Evolutionary conservation across 805 yeast species (phyloP).

Genomic region (Torulaspora indica): DNA sequence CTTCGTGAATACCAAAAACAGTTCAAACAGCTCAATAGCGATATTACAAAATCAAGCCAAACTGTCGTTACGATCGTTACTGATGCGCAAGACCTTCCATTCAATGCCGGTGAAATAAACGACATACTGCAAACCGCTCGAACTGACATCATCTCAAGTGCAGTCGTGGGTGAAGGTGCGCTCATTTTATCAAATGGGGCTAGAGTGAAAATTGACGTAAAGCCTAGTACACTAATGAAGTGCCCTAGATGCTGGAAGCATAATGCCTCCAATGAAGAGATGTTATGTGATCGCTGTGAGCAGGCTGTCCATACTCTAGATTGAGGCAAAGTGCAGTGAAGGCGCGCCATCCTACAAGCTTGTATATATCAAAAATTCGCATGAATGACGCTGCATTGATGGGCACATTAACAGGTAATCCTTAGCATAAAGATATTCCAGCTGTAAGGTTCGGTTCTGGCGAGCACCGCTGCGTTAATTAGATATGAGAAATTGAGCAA

Average conservation of each 20-base stretch:
- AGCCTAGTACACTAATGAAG: conserved; percentile 43
- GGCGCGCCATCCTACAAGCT: background rate
- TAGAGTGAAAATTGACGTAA: conserved; percentile 38
- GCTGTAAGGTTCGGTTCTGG: too few relatives aligned
- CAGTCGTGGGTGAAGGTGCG: background rate
- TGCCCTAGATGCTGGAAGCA: conserved; percentile 97
- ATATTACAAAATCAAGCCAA: conserved; percentile 25
- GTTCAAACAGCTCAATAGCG: conserved; percentile 20
- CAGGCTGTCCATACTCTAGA: conserved; percentile 26
- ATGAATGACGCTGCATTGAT: background rate
- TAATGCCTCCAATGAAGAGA: conserved; percentile 47
- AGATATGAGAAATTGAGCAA: too few relatives aligned
- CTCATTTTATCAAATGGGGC: conserved; percentile 28
- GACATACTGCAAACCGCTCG: conserved; percentile 64
- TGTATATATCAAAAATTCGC: background rate
- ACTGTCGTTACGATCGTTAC: conserved; percentile 31
- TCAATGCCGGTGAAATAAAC: conserved; percentile 42
- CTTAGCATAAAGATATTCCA: too few relatives aligned
- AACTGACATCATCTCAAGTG: conserved; percentile 39
- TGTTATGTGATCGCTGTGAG: conserved; percentile 65
- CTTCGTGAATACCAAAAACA: conserved; percentile 20
- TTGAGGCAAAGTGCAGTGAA: background rate
- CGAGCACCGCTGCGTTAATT: too few relatives aligned
- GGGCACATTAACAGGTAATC: too few relatives aligned
- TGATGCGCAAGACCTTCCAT: conserved; percentile 10